Percentiles rank a stretch among this genome's conserved stretches.
Conservation (phyloP, 495 filamentous ascomycete genomes). For the Aspergillus wentii region DNA sequence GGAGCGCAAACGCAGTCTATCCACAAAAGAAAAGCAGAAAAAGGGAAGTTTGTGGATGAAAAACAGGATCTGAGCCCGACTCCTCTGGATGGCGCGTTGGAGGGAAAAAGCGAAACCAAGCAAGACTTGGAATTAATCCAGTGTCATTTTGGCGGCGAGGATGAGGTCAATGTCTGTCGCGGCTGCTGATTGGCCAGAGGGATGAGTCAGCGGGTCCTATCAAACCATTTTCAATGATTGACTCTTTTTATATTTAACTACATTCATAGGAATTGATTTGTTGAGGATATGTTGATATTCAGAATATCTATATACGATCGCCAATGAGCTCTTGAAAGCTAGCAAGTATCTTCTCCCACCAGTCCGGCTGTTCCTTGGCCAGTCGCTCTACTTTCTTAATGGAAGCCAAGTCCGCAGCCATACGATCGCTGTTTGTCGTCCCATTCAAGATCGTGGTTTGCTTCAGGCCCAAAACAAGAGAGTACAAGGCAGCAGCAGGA, state of each 20-base stretch:
- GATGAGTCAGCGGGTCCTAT: conserved; percentile 11
- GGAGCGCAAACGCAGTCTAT: too few relatives aligned
- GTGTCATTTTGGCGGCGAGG: too few relatives aligned
- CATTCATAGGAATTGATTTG: too few relatives aligned
- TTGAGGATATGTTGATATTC: too few relatives aligned
- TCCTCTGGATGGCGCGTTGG: too few relatives aligned
- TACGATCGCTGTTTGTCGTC: conserved; percentile 57
- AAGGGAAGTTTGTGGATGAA: neutral
- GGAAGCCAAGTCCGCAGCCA: conserved; percentile 61
- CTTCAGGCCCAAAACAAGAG: conserved; percentile 57
- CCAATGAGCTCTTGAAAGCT: conserved; percentile 45
- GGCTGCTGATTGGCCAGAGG: conserved; percentile 11
- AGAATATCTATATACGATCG: too few relatives aligned
- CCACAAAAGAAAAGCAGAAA: conserved; percentile 3
- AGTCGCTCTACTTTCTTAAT: conserved; percentile 45
- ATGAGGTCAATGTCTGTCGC: conserved; percentile 16
- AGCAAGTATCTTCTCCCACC: conserved; percentile 41
- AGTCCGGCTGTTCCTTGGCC: conserved; percentile 30
- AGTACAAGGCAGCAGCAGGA: conserved; percentile 59
- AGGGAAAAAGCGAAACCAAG: too few relatives aligned
- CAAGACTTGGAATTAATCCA: too few relatives aligned
- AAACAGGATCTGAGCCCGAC: too few relatives aligned
- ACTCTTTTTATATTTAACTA: neutral
- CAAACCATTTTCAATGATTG: too few relatives aligned
- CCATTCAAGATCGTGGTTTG: conserved; percentile 63